These are phyloP conservation scores for Botrytis fabae DNA, from an alignment of 2,329 filamentous ascomycete species.

Conservation along the genomic window DNA sequence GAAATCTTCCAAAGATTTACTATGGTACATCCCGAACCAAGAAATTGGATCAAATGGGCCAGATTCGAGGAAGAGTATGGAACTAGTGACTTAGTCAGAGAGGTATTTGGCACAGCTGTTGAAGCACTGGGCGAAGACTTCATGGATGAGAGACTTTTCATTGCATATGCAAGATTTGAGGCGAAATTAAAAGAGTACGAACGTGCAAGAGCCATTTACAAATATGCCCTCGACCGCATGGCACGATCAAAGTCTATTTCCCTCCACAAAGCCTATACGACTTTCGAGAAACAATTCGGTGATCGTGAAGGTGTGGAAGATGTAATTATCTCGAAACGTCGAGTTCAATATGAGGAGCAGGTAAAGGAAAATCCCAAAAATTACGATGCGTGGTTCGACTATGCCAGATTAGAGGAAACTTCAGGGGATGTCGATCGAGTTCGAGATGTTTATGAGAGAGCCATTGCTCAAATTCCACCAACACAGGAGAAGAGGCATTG, in stretches of 20 bases:
- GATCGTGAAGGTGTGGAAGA: slow-evolving; percentile 92
- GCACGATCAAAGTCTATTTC: slow-evolving; percentile 81
- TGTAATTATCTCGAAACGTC: slow-evolving; percentile 89
- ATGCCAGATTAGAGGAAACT: slow-evolving; percentile 84
- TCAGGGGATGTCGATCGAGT: slow-evolving; percentile 80
- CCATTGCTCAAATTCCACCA: slow-evolving; percentile 91
- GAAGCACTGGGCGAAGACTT: slow-evolving; percentile 92
- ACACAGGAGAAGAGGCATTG: slow-evolving; percentile 97
- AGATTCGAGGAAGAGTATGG: slow-evolving; percentile 96
- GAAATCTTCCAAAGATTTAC: slow-evolving; percentile 90
- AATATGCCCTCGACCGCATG: slow-evolving; percentile 89
- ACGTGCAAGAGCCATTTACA: slow-evolving; percentile 90
- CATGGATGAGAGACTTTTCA: slow-evolving; percentile 93
- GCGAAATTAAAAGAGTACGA: slow-evolving; percentile 94
- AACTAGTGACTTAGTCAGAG: slow-evolving; percentile 85
- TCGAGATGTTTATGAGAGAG: slow-evolving; percentile 90
- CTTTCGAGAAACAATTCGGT: slow-evolving; percentile 97
- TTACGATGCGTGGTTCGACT: slow-evolving; percentile 97
- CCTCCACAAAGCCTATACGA: slow-evolving; percentile 92
- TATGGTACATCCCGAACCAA: slow-evolving; percentile 86
- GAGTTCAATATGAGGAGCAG: slow-evolving; percentile 91
- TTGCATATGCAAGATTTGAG: slow-evolving; percentile 93
- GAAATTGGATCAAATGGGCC: slow-evolving; percentile 99
- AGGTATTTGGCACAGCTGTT: slow-evolving; percentile 86
- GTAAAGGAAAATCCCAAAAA: slow-evolving; percentile 93